These are phyloP conservation scores for Tulasnella sp. DNA, from an alignment of 768 basidiomycete genomes.

Conservation along the genomic window DNA sequence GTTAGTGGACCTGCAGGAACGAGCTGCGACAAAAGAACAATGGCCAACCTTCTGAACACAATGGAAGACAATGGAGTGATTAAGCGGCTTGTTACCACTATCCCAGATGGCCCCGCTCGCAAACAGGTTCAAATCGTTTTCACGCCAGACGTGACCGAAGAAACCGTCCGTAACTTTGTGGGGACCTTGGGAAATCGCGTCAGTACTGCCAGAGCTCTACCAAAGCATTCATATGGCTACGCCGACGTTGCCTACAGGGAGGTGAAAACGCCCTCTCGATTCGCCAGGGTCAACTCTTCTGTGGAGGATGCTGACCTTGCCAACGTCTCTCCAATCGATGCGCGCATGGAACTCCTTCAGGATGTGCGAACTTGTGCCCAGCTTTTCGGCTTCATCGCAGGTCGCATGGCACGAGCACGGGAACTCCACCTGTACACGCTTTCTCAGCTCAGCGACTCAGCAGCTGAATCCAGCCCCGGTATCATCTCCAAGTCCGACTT, in stretches of 20 bases:
- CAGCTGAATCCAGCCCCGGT: conserved; percentile 44
- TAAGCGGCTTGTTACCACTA: conserved; percentile 63
- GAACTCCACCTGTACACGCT: conserved; percentile 59
- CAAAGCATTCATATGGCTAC: neutral
- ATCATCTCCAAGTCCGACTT: conserved; percentile 50
- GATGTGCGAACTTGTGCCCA: conserved; percentile 71
- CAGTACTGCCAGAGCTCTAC: neutral
- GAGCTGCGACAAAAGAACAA: conserved; percentile 69
- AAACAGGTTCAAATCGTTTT: conserved; percentile 63
- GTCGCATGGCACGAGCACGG: conserved; percentile 60
- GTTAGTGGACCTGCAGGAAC: conserved; percentile 68
- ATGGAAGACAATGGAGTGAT: conserved; percentile 65
- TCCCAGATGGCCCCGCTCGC: conserved; percentile 55
- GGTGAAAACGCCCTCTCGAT: neutral
- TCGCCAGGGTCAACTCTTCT: neutral
- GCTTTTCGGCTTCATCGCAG: conserved; percentile 68
- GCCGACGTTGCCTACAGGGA: neutral
- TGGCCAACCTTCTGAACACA: conserved; percentile 54
- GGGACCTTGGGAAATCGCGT: conserved; percentile 7
- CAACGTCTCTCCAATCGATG: conserved; percentile 3
- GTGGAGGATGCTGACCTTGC: neutral
- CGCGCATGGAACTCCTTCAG: conserved; percentile 55
- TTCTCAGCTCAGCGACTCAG: conserved; percentile 48
- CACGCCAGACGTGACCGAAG: conserved; percentile 55
- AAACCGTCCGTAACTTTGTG: conserved; percentile 29